Conservation (phyloP, 208 protist genomes). For the Acanthamoeba castellanii region DNA sequence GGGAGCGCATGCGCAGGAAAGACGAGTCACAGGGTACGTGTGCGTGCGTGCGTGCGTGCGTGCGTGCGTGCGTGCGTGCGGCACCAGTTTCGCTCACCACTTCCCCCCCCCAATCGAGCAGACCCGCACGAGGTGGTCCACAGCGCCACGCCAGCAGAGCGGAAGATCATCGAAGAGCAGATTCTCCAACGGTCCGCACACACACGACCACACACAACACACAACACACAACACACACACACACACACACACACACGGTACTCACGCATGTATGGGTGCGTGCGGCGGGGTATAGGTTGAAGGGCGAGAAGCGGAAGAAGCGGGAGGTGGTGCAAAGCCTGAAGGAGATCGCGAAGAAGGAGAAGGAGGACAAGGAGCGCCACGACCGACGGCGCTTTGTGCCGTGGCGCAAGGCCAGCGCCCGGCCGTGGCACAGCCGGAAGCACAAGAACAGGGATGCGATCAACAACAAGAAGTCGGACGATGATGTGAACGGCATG, state of each 20-base stretch:
- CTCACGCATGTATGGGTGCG: not conserved
- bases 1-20: not conserved
- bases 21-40: not conserved
- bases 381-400: not conserved
- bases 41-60: too few relatives aligned
- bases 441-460: not conserved
- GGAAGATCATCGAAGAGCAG: conserved; percentile 56
- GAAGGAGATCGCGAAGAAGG: conserved; percentile 59
- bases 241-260: not conserved
- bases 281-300: not conserved
- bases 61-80: too few relatives aligned
- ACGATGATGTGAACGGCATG: not conserved
- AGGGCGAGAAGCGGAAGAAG: conserved; percentile 19
- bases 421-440: not conserved
- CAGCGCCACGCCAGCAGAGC: not conserved
- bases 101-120: not conserved
- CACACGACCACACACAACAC: not conserved
- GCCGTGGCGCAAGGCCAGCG: not conserved
- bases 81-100: not conserved
- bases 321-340: not conserved
- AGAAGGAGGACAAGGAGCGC: conserved; percentile 50
- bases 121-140: conserved; percentile 42
- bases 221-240: not conserved
- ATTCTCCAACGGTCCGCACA: conserved; percentile 2
- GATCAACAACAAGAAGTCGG: not conserved